phyloP scores from a whole-genome alignment of 306 rosid genomes.

The Castanopsis chinensis region DNA sequence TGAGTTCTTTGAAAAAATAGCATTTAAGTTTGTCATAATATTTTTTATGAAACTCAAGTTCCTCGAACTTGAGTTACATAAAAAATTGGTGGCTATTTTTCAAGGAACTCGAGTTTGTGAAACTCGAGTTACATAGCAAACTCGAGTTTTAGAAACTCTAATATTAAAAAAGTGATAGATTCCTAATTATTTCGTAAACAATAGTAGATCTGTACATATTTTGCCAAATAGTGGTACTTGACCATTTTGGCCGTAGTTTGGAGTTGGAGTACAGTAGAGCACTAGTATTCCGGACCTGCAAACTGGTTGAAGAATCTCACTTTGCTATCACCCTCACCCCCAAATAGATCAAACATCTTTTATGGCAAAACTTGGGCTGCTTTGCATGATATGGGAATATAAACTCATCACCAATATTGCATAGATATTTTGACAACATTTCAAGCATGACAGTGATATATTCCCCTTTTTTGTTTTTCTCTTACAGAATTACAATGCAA shows the following conservation, averaged over 20 bases:
- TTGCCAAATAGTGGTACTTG: constrained; percentile 47
- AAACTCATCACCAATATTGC: neutral
- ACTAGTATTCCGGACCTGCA: neutral
- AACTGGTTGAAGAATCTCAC: neutral
- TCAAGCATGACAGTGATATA: neutral
- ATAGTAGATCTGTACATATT: no score
- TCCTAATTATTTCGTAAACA: fast-evolving
- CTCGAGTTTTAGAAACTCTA: no score
- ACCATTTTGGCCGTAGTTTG: neutral
- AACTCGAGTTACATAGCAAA: no score
- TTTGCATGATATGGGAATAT: neutral
- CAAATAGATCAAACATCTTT: neutral
- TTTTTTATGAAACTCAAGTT: no score
- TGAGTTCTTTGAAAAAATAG: no score
- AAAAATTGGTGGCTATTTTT: constrained; percentile 25
- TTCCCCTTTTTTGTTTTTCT: constrained; percentile 4
- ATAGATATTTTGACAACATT: neutral
- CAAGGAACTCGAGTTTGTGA: no score
- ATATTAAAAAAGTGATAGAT: no score
- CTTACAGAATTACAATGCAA: constrained; percentile 67
- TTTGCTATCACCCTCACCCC: neutral
- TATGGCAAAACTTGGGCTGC: neutral
- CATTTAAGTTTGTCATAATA: no score
- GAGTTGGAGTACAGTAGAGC: neutral
- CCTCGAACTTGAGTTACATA: constrained; percentile 21